Conservation (phyloP, 2,329 filamentous ascomycete genomes). For the Fusarium protoensiforme region DNA sequence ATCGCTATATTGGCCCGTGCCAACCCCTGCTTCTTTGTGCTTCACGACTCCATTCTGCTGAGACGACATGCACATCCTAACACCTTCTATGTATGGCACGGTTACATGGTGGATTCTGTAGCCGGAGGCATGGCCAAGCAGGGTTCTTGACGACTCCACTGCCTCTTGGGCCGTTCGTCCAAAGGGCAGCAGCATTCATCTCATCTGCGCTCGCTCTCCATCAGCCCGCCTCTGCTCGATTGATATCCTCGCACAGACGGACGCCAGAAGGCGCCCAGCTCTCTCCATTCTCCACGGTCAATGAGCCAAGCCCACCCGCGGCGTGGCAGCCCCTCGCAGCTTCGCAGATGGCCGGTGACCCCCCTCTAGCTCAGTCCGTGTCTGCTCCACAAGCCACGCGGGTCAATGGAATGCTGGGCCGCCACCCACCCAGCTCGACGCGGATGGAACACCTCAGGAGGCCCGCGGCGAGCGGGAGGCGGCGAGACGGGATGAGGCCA, state of each 20-base stretch:
- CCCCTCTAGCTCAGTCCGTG: slow-evolving; percentile 29
- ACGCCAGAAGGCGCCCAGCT: slow-evolving; percentile 19
- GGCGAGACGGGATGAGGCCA: slow-evolving; percentile 19
- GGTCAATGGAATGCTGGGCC: slow-evolving; percentile 40
- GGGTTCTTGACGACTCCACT: slow-evolving; percentile 23
- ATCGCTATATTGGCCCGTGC: slow-evolving; percentile 21
- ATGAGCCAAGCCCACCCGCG: slow-evolving; percentile 19
- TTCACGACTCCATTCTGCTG: slow-evolving; percentile 24
- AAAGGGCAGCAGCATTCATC: slow-evolving; percentile 12
- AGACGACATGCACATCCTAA: slow-evolving; percentile 29
- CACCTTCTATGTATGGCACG: slow-evolving; percentile 10
- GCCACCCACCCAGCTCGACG: slow-evolving; percentile 10
- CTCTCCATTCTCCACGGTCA: slow-evolving; percentile 22
- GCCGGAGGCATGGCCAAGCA: slow-evolving; percentile 1
- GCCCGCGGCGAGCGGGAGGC: slow-evolving; percentile 1
- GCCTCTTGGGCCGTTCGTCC: slow-evolving; percentile 1
- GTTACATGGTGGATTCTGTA: slow-evolving; percentile 26
- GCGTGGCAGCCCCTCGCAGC: slow-evolving; percentile 31
- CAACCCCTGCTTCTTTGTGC: slow-evolving; percentile 16
- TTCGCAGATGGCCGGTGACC: slow-evolving; percentile 22
- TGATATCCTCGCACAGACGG: slow-evolving; percentile 38
- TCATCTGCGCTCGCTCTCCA: slow-evolving; percentile 14
- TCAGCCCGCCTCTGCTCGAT: slow-evolving; percentile 19
- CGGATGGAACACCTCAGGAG: slow-evolving; percentile 28
- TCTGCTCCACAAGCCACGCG: slow-evolving; percentile 45